These are phyloP conservation scores for Gliomastix tumulicola DNA, from an alignment of 2,329 filamentous ascomycete genomes.

Conservation along the genomic window DNA sequence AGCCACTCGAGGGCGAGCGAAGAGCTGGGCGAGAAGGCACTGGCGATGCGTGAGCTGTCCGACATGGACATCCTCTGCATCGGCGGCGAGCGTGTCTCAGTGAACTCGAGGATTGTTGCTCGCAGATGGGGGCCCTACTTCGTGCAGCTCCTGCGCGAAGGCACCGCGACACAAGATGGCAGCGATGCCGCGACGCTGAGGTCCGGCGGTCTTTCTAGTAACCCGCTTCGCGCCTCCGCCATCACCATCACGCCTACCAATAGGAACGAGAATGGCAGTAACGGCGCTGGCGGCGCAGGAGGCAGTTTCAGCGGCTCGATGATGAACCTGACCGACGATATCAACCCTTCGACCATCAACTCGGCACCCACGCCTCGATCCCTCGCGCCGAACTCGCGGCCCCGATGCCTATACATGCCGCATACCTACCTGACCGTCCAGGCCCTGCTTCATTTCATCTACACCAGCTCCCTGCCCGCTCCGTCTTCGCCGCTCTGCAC, in stretches of 20 bases:
- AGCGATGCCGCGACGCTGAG: conserved; percentile 71
- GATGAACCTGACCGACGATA: conserved; percentile 31
- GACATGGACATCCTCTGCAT: conserved; percentile 97
- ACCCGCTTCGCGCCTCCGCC: conserved; percentile 66
- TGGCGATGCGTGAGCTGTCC: conserved; percentile 74
- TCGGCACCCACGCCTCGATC: conserved; percentile 49
- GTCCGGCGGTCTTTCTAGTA: conserved; percentile 49
- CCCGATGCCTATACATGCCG: conserved; percentile 83
- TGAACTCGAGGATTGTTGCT: conserved; percentile 84
- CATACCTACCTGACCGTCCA: conserved; percentile 88
- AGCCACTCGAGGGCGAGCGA: conserved; percentile 71
- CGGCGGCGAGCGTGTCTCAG: conserved; percentile 82
- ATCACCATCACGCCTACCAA: conserved; percentile 75
- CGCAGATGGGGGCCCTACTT: conserved; percentile 95
- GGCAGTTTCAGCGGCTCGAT: conserved; percentile 9
- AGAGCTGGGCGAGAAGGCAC: conserved; percentile 74
- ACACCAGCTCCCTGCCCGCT: conserved; percentile 81
- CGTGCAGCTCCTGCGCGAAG: conserved; percentile 82
- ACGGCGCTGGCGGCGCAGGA: conserved; percentile 20
- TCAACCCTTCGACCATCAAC: conserved; percentile 36
- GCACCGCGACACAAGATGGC: conserved; percentile 63
- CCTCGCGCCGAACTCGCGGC: conserved; percentile 58
- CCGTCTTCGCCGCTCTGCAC: conserved; percentile 75
- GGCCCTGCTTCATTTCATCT: conserved; percentile 85
- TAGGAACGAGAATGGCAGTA: conserved; percentile 31